Percentiles rank a stretch among this genome's conserved stretches.
Evolutionary conservation across 495 filamentous ascomycete genomes (phyloP).

Genomic region (Corynascus novoguineensis): DNA sequence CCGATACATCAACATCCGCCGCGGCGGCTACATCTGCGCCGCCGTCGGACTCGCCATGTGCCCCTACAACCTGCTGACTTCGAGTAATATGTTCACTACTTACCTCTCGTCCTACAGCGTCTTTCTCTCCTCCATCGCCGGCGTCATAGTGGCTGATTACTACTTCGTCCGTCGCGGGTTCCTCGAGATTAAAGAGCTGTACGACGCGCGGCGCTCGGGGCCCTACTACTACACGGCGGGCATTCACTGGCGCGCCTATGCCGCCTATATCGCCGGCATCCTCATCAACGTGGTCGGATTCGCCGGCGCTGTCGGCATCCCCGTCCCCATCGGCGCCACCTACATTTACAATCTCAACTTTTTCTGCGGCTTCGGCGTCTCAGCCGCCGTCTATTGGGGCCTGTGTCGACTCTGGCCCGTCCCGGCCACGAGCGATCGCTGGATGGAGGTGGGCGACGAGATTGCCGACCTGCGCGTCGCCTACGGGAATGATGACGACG

Average conservation of each 20-base stretch:
- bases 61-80: constrained; percentile 75
- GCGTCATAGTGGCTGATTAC: constrained; percentile 86
- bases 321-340: constrained; percentile 66
- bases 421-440: constrained; percentile 64
- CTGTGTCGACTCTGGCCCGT: constrained; percentile 67
- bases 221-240: constrained; percentile 72
- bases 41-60: constrained; percentile 80
- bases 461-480: constrained; percentile 48
- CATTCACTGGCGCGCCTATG: constrained; percentile 77
- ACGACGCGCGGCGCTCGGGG: constrained; percentile 58
- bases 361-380: constrained; percentile 76
- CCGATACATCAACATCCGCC: constrained; percentile 79
- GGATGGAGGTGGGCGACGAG: constrained; percentile 77
- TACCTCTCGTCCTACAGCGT: constrained; percentile 95
- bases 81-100: constrained; percentile 85
- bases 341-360: constrained; percentile 92
- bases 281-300: constrained; percentile 92
- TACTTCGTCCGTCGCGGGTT: constrained; percentile 83
- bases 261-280: constrained; percentile 79
- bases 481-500: too few species aligned
- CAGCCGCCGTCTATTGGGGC: constrained; percentile 58
- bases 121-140: constrained; percentile 88
- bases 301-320: constrained; percentile 67
- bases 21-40: constrained; percentile 87
- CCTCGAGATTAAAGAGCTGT: constrained; percentile 71